These are phyloP conservation scores for Teratosphaeria nubilosa DNA, from an alignment of 2,329 filamentous ascomycete species.

Conservation along the genomic window DNA sequence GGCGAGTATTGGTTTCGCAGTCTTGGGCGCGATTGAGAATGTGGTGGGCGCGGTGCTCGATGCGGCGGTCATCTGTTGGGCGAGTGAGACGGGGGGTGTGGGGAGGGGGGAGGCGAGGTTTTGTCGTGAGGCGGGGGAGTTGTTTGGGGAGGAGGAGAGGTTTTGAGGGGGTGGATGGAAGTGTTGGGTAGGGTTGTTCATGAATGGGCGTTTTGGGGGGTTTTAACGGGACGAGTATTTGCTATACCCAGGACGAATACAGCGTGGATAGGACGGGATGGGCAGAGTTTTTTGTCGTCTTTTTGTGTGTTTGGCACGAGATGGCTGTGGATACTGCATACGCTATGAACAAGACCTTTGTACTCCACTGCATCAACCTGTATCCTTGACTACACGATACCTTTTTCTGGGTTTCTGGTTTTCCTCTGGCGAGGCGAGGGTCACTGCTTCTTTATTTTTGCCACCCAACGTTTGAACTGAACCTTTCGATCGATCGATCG, in stretches of 20 bases:
- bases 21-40: conserved; percentile 47
- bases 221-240: neutral
- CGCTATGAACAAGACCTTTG: too few species aligned
- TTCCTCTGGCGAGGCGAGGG: too few species aligned
- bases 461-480: too few species aligned
- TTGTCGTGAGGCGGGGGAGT: conserved; percentile 79
- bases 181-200: neutral
- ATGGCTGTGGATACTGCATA: too few species aligned
- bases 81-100: conserved; percentile 64
- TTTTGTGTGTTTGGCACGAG: too few species aligned
- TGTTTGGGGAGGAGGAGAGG: conserved; percentile 57
- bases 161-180: neutral
- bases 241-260: neutral
- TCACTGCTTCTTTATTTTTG: too few species aligned
- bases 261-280: neutral
- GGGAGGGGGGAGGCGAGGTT: conserved; percentile 60
- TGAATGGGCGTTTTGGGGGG: neutral
- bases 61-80: conserved; percentile 79
- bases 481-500: too few species aligned
- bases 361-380: too few species aligned
- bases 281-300: neutral
- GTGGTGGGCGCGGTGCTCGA: conserved; percentile 28
- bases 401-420: too few species aligned
- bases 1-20: conserved; percentile 87
- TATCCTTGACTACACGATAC: too few species aligned